Conservation (phyloP, 2,329 filamentous ascomycete genomes). For the Nothopassalora personata region DNA sequence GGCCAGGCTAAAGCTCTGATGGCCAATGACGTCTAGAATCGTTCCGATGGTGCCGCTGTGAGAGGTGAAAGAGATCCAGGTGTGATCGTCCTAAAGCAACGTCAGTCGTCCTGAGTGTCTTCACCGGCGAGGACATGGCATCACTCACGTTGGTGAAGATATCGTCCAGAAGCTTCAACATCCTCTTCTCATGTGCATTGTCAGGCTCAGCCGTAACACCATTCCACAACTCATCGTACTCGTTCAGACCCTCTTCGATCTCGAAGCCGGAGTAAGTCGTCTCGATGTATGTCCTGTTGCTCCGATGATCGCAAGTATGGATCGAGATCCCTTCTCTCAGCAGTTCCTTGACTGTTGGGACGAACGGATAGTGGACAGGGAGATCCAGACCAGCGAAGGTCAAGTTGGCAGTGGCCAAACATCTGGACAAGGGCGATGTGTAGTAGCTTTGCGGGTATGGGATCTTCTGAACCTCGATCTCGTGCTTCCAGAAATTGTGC, state of each 20-base stretch:
- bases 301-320: conserved; percentile 63
- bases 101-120: too few species aligned
- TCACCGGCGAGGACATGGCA: too few species aligned
- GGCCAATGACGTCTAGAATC: conserved; percentile 53
- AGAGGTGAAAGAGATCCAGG: conserved; percentile 56
- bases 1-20: conserved; percentile 56
- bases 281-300: conserved; percentile 51
- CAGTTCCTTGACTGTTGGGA: conserved; percentile 59
- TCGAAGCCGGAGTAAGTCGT: conserved; percentile 48
- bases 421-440: conserved; percentile 58
- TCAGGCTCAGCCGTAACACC: conserved; percentile 47
- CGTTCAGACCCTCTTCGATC: conserved; percentile 58
- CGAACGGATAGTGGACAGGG: conserved; percentile 49
- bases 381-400: conserved; percentile 55
- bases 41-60: conserved; percentile 55
- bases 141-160: conserved; percentile 42
- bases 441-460: conserved; percentile 62
- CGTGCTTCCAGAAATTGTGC: conserved; percentile 55
- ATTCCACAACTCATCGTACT: conserved; percentile 53
- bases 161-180: conserved; percentile 50
- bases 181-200: conserved; percentile 48
- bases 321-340: conserved; percentile 62
- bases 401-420: conserved; percentile 56
- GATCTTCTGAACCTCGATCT: conserved; percentile 51
- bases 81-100: conserved; percentile 39